Evolutionary conservation across 306 rosid species (phyloP).

Genomic region (Castanea sativa): DNA sequence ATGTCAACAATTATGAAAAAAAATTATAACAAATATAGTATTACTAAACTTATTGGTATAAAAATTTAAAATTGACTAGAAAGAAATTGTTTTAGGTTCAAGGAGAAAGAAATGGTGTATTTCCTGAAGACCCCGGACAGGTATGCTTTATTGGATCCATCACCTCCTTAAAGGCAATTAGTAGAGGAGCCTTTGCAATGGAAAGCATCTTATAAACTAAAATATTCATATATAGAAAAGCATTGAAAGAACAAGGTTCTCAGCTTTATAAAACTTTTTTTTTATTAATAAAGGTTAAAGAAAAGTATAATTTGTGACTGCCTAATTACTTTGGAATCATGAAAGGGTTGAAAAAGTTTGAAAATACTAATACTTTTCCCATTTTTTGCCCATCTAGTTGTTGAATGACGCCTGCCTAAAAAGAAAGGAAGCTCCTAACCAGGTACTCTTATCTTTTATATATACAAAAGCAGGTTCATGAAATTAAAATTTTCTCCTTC

Average conservation of each 20-base stretch:
- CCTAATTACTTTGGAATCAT: conserved; percentile 26
- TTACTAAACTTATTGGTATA: background rate
- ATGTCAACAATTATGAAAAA: no score
- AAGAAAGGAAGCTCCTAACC: conserved; percentile 33
- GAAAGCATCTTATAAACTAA: conserved; percentile 25
- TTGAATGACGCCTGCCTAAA: conserved; percentile 39
- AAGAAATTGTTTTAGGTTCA: conserved; percentile 27
- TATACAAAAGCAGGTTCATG: background rate
- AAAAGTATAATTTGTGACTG: background rate
- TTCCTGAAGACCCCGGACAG: conserved; percentile 44
- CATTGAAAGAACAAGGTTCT: conserved; percentile 35
- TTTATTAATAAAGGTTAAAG: background rate
- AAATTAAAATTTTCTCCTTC: background rate
- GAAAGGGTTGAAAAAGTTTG: conserved; percentile 14
- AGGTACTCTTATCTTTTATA: conserved; percentile 15
- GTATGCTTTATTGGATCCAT: conserved; percentile 58
- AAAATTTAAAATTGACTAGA: conserved; percentile 15
- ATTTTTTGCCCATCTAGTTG: conserved; percentile 20
- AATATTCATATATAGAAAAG: conserved; percentile 2
- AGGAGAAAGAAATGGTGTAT: conserved; percentile 28
- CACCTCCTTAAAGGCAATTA: conserved; percentile 29
- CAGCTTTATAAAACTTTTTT: conserved; percentile 27
- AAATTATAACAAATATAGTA: no score
- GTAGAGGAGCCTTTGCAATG: conserved; percentile 11
- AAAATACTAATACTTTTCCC: conserved; percentile 10